phyloP scores from a whole-genome alignment of 495 filamentous ascomycete species.

The Tuber magnatum region DNA sequence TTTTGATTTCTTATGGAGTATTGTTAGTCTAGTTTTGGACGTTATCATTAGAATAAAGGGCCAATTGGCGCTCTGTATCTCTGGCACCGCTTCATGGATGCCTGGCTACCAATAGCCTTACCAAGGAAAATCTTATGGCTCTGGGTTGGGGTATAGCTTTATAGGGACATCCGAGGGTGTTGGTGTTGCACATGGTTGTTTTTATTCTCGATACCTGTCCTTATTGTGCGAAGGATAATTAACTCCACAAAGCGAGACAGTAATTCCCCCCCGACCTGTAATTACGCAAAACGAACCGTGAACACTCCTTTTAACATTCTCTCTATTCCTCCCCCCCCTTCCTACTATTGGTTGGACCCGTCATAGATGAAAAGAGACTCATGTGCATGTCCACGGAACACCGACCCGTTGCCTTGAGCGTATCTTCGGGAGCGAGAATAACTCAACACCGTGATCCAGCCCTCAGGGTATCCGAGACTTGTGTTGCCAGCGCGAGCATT shows the following conservation, averaged over 20 bases:
- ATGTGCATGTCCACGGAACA: neutral
- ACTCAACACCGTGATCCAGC: neutral
- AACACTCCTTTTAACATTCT: too few species aligned
- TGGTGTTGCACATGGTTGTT: neutral
- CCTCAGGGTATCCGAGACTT: too few species aligned
- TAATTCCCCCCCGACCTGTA: neutral
- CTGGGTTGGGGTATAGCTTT: neutral
- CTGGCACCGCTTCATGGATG: neutral
- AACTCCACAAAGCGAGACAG: neutral
- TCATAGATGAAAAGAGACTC: neutral
- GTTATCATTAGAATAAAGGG: neutral
- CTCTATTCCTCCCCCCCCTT: too few species aligned
- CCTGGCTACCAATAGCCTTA: neutral
- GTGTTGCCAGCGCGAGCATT: too few species aligned
- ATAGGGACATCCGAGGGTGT: neutral
- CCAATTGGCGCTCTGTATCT: neutral
- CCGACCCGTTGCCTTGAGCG: too few species aligned
- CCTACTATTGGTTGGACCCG: too few species aligned
- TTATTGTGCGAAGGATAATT: neutral
- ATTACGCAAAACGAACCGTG: too few species aligned
- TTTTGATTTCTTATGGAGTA: neutral
- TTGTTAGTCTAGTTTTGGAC: neutral
- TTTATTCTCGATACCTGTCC: neutral
- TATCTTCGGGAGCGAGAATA: too few species aligned
- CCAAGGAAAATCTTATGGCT: neutral